Base-by-base conservation (phyloP, 352 stramenopile species). In the Phytophthora gonapodyides region DNA sequence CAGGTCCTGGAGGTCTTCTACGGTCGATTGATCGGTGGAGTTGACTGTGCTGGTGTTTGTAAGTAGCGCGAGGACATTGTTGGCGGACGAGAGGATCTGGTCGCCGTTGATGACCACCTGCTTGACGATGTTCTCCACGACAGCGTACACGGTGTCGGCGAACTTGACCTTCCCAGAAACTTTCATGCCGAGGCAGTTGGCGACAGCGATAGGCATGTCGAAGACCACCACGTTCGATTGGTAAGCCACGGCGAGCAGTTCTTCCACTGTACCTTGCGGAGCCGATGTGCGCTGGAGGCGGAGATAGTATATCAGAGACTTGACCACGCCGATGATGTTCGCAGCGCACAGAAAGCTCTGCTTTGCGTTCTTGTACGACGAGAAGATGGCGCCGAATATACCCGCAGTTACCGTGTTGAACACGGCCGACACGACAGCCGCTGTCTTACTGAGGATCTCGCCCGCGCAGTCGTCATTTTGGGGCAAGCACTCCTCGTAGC, bases 401-500 rank as follows among this genome's bases (percentile, higher is more conserved):
- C 76, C 78, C 8, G 60, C 58, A 8, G 64, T 78, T 27, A 75
- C 67, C 0, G 57, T 55, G 42, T 72, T 81, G 41, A 88, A 69
- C 2, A 69, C 68, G 8, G 64, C 61, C 10, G 56, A 56, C 15
- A 69, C 67, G 0, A 88, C 74, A 15, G 66, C 60, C 1, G 38
- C 56, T 21, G 75, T 42, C 45, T 86, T 84, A 12, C 41, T 55
- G 8, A 84, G 24, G 31, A 88, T 24, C 21, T 72, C 67, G 1
- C 42, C 52, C 7, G n/a, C 6, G 30, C 67, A 75, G 35, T 75
- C 48, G 41, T 75, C 67, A 53, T 84, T 89, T 46, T 86, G 75
- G 2, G 73, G 80, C 38, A 89, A 64, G 36, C 80, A 89, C 56
- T 89, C 76, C 60, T 75, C 71, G 37, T 61, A 76, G 35, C 80